Percentiles rank a stretch among this genome's conserved stretches.
Evolutionary conservation across 1,284 basidiomycete species (phyloP).

Genomic region (Farysia itapuensis): DNA sequence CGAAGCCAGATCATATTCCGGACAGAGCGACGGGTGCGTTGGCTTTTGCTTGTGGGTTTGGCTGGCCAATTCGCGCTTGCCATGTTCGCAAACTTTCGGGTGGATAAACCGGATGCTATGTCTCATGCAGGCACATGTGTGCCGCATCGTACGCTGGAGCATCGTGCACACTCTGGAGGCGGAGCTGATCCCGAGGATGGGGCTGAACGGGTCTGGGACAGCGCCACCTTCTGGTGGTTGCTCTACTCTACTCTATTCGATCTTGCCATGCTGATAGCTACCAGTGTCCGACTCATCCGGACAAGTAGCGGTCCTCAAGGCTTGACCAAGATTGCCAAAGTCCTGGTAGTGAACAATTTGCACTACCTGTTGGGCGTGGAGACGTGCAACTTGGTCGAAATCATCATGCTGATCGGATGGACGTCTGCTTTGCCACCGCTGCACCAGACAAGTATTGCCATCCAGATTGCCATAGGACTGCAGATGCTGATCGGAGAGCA

Average conservation of each 20-base stretch:
- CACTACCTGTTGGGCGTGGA: slow-evolving; percentile 32
- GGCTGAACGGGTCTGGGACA: slow-evolving; percentile 12
- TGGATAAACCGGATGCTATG: slow-evolving; percentile 17
- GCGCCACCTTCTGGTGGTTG: slow-evolving; percentile 32
- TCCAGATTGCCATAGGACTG: slow-evolving; percentile 24
- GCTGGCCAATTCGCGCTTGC: slow-evolving; percentile 10
- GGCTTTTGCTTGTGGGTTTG: slow-evolving; percentile 9
- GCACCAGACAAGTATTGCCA: slow-evolving; percentile 18
- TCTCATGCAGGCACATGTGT: slow-evolving; percentile 17
- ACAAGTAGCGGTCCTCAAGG: slow-evolving; percentile 25
- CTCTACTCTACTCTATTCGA: slow-evolving; percentile 33
- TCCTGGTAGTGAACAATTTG: slow-evolving; percentile 36
- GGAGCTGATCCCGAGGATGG: not conserved
- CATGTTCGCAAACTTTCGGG: slow-evolving; percentile 25
- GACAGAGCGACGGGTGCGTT: not conserved
- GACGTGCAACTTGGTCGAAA: slow-evolving; percentile 19
- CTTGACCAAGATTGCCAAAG: slow-evolving; percentile 20
- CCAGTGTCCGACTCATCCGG: slow-evolving; percentile 9
- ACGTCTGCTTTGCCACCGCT: slow-evolving; percentile 8
- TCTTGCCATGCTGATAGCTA: slow-evolving; percentile 5
- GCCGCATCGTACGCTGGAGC: slow-evolving; percentile 2
- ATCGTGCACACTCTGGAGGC: not conserved
- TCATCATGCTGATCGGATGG: slow-evolving; percentile 23
- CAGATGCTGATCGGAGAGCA: slow-evolving; percentile 37
- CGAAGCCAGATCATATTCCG: slow-evolving; percentile 29